Evolutionary conservation across 345 rosid species (phyloP), one percentile per base, ranked within the genome.

Genomic region (Zanthoxylum bungeanum): DNA sequence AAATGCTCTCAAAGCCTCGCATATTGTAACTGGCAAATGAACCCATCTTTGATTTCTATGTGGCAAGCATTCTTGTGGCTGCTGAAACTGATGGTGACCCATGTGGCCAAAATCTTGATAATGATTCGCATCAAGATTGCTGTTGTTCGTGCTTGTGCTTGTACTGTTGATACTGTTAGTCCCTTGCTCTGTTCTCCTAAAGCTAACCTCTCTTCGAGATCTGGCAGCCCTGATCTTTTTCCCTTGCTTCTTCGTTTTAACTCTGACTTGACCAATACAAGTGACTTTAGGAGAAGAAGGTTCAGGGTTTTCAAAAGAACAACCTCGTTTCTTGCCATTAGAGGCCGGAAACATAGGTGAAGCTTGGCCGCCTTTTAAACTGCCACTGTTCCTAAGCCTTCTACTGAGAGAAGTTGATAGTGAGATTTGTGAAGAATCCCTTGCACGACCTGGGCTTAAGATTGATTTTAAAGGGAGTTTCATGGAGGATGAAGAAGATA

Each of bases 201-300:
- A 92, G 62, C 94, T 88, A 9, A 79, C 77, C 49, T 91, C 97
- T 5, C 91, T 88, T 66, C 83, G 78, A 33, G 97, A 89, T 87
- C 91, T 83, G 16, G n/a, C n/a, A n/a, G 90, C 79, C 68, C 90
- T 72, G 56, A 90, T 77, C 81, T 87, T 92, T 83, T 83, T 92
- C 19, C 88, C 91, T 50, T 93, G 96, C 75, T 91, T 93, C 85
- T 93, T 94, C 14, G 98, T 90, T 84, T 94, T 94, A 5, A 94
- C 98, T 37, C 98, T 78, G 17, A 94, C 98, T 59, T 92, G 98
- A 9, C 98, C 98, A n/a, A 94, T 92, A 56, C 98, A 94, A 46
- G 98, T 92, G 24, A 94, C 98, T 73, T 94, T 94, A 0, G 98
- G 98, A 22, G 98, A 94, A 71, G 97, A 86, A 0, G 98, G 98